Conservation (phyloP, 2,329 filamentous ascomycete genomes). For the Lachnellula arida region DNA sequence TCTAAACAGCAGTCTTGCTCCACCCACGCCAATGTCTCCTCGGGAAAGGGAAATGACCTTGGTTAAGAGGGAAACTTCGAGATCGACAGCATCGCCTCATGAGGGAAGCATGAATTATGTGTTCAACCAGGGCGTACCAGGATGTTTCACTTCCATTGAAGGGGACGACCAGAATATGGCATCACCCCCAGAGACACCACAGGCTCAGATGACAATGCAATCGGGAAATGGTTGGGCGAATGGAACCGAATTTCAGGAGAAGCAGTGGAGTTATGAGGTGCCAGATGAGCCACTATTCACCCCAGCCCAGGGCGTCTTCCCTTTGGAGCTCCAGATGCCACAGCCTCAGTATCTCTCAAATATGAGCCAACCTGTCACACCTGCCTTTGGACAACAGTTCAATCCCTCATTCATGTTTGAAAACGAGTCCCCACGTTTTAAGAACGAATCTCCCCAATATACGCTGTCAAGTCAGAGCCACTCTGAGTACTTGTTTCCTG, state of each 20-base stretch:
- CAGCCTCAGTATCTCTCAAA: slow-evolving; percentile 23
- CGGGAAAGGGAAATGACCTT: slow-evolving; percentile 26
- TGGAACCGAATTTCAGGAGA: slow-evolving; percentile 17
- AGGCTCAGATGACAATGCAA: slow-evolving; percentile 17
- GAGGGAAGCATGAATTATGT: slow-evolving; percentile 21
- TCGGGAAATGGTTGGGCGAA: slow-evolving; percentile 15
- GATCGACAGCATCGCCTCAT: slow-evolving; percentile 25
- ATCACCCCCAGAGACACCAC: slow-evolving; percentile 30
- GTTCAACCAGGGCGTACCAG: slow-evolving; percentile 20
- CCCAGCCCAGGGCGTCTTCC: slow-evolving; percentile 25
- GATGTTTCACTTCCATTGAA: slow-evolving; percentile 21
- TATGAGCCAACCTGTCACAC: slow-evolving; percentile 30
- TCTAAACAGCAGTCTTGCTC: slow-evolving; percentile 29
- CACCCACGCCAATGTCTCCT: slow-evolving; percentile 32
- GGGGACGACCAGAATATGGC: slow-evolving; percentile 22
- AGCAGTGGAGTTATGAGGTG: slow-evolving; percentile 24
- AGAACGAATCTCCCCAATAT: slow-evolving; percentile 23
- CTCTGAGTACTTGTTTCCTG: slow-evolving; percentile 27
- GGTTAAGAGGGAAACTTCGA: slow-evolving; percentile 17
- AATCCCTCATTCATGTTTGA: slow-evolving; percentile 22
- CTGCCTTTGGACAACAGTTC: slow-evolving; percentile 28
- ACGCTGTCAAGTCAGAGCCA: slow-evolving; percentile 21
- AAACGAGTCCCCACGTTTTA: slow-evolving; percentile 23
- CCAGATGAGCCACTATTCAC: slow-evolving; percentile 29
- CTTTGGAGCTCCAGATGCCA: slow-evolving; percentile 25